A percentile compares a stretch with the other conserved stretches of the same genome.
Evolutionary conservation across 257 asterid genomes (phyloP).

Genomic region (Fraxinus excelsior): DNA sequence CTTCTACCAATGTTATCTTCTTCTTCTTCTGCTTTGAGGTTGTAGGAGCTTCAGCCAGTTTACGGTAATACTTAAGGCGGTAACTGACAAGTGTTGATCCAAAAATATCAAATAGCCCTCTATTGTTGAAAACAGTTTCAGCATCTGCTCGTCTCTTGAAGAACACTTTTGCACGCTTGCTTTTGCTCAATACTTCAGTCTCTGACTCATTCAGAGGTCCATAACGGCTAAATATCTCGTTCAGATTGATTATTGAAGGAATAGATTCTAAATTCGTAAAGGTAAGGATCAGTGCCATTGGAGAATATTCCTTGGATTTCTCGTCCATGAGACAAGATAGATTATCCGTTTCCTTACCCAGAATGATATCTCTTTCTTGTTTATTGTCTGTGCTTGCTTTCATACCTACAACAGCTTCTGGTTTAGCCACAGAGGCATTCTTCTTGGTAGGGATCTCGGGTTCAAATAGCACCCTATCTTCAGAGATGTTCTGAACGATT

Average conservation of each 20-base stretch:
- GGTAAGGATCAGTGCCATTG: constrained; percentile 56
- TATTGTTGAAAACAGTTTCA: constrained; percentile 66
- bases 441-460: constrained; percentile 24
- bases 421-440: constrained; percentile 21
- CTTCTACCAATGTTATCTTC: constrained; percentile 27
- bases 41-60: constrained; percentile 34
- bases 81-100: constrained; percentile 75
- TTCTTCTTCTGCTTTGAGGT: constrained; percentile 37
- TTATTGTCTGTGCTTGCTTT: constrained; percentile 23
- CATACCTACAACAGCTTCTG: constrained; percentile 21
- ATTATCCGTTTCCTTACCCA: constrained; percentile 27
- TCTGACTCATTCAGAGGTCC: constrained; percentile 63
- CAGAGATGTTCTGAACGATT: constrained; percentile 41
- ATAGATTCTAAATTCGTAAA: constrained; percentile 54
- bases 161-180: constrained; percentile 62
- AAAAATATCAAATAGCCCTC: constrained; percentile 63
- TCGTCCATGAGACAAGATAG: constrained; percentile 25
- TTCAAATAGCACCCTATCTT: constrained; percentile 37
- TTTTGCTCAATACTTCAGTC: constrained; percentile 51
- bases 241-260: constrained; percentile 54
- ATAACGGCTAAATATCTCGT: constrained; percentile 54
- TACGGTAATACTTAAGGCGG: constrained; percentile 47
- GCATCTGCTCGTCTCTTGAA: constrained; percentile 66
- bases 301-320: constrained; percentile 36
- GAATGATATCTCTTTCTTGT: constrained; percentile 22